Evolutionary conservation across 1,284 basidiomycete species (phyloP).

Genomic region (Fomes fomentarius): DNA sequence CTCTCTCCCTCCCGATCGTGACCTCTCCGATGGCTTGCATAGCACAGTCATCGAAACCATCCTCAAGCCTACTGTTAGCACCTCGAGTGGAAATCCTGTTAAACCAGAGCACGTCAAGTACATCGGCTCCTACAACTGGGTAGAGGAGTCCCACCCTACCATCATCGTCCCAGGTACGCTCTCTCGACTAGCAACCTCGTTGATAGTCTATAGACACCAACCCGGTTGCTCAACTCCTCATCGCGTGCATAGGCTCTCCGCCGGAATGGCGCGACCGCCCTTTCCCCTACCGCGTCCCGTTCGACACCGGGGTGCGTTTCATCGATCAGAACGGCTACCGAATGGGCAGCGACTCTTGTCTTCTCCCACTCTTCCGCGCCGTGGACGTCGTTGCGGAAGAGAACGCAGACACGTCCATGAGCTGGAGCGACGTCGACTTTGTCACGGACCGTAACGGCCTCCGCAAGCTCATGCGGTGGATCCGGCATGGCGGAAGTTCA

Average conservation of each 20-base stretch:
- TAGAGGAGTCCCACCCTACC: slow-evolving; percentile 42
- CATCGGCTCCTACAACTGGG: slow-evolving; percentile 62
- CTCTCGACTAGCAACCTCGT: too few relatives aligned
- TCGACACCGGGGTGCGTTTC: slow-evolving; percentile 47
- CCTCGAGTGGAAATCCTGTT: neutral
- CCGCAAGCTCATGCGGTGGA: slow-evolving; percentile 58
- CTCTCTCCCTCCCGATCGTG: neutral
- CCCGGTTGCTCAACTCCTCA: too few relatives aligned
- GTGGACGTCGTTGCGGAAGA: slow-evolving; percentile 45
- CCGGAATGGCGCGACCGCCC: slow-evolving; percentile 49
- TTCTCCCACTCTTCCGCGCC: slow-evolving; percentile 53
- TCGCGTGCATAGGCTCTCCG: slow-evolving; percentile 47
- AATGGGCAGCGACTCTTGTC: slow-evolving; percentile 38
- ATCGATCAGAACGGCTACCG: slow-evolving; percentile 55
- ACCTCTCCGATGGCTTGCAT: neutral
- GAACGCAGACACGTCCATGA: slow-evolving; percentile 31
- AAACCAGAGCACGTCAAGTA: slow-evolving; percentile 39
- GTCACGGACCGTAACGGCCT: slow-evolving; percentile 62
- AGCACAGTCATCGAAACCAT: neutral
- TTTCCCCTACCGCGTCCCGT: slow-evolving; percentile 49
- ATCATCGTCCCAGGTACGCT: slow-evolving; percentile 60
- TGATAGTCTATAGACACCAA: too few relatives aligned
- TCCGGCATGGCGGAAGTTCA: slow-evolving; percentile 21
- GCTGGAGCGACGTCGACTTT: slow-evolving; percentile 54
- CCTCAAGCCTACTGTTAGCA: neutral